Conservation (phyloP, 2,329 filamentous ascomycete species). For the Trichophyton benhamiae region DNA sequence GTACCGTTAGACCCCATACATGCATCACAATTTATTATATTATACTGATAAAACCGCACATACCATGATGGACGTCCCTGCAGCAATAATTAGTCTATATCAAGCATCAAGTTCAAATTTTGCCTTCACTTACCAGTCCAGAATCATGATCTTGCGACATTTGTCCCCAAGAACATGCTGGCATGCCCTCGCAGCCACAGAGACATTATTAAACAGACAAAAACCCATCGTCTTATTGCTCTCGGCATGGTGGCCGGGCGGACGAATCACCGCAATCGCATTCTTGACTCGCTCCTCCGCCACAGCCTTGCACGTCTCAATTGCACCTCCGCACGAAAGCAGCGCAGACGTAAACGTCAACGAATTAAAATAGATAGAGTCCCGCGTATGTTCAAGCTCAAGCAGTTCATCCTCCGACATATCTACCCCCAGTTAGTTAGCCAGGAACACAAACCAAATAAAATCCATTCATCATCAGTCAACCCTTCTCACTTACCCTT, state of each 20-base stretch:
- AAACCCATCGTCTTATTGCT: slow-evolving; percentile 79
- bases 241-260: slow-evolving; percentile 91
- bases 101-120: not conserved
- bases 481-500: slow-evolving; percentile 24
- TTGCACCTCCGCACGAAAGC: slow-evolving; percentile 80
- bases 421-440: slow-evolving; percentile 21
- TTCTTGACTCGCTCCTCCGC: slow-evolving; percentile 77
- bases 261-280: slow-evolving; percentile 86
- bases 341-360: slow-evolving; percentile 70
- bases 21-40: not conserved
- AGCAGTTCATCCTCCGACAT: slow-evolving; percentile 51
- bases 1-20: slow-evolving; percentile 10
- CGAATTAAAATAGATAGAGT: slow-evolving; percentile 72
- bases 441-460: not conserved
- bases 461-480: too few species aligned
- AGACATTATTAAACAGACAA: slow-evolving; percentile 96
- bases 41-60: not conserved
- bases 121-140: slow-evolving; percentile 68
- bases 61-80: slow-evolving; percentile 55
- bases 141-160: slow-evolving; percentile 79
- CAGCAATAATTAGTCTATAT: slow-evolving; percentile 4
- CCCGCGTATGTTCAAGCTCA: slow-evolving; percentile 54
- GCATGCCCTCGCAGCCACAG: slow-evolving; percentile 78
- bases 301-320: slow-evolving; percentile 91
- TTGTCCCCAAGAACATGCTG: slow-evolving; percentile 65